Evolutionary conservation across 2,329 filamentous ascomycete genomes (phyloP).

Genomic region (Cercospora sojina): DNA sequence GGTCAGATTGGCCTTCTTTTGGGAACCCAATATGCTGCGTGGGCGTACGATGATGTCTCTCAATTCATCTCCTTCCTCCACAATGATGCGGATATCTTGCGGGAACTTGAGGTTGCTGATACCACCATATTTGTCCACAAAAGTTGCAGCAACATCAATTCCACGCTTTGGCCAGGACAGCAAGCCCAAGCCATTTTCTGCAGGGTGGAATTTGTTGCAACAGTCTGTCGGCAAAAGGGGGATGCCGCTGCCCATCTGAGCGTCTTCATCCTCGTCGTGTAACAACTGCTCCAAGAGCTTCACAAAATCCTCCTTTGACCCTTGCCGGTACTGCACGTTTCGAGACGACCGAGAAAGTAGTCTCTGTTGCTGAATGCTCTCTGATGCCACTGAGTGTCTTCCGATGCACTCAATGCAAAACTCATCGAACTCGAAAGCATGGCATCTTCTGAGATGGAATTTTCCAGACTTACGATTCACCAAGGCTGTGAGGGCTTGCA

Average conservation of each 20-base stretch:
- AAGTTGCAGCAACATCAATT: conserved; percentile 16
- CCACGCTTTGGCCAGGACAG: conserved; percentile 9
- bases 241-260: conserved; percentile 12
- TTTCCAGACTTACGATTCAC: not conserved
- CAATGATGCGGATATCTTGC: conserved; percentile 6
- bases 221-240: conserved; percentile 17
- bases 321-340: not conserved
- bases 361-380: not conserved
- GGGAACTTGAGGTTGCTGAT: conserved; percentile 3
- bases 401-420: conserved; percentile 15
- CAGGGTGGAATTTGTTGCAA: conserved; percentile 5
- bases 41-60: no score
- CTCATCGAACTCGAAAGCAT: conserved; percentile 18
- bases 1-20: not conserved
- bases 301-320: not conserved
- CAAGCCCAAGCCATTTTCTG: conserved; percentile 3
- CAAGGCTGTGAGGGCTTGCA: conserved; percentile 7
- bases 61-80: conserved; percentile 7
- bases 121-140: conserved; percentile 6
- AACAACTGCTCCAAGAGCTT: conserved; percentile 4
- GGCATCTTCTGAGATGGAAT: not conserved
- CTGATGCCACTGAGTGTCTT: not conserved
- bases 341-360: conserved; percentile 8
- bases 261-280: not conserved
- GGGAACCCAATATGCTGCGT: no score